Evolutionary conservation across 2,329 filamentous ascomycete genomes (phyloP), one percentile per base, ranked within the genome.

Genomic region (Paecilomyces fulvus): DNA sequence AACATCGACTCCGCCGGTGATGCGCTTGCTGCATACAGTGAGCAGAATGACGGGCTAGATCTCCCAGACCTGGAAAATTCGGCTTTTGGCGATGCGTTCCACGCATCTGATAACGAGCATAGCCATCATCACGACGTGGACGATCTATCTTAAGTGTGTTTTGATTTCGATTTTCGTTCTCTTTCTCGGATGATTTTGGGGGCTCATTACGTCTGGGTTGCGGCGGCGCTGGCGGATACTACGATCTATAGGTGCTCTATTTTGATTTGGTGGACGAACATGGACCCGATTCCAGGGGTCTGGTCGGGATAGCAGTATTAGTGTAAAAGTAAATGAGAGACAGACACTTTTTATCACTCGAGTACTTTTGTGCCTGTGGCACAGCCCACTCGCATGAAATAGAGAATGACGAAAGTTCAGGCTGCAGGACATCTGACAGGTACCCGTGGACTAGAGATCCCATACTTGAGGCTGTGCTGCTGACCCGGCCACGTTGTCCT

Each of bases 71-170:
- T 90, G 77, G 87, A 90, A 51, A 87, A 91, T 65, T 90, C 86
- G 33, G 89, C 88, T 1, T 94, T 94, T 74, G 89, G 88, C 2
- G 88, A 94, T 64, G 89, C 89, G 0, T 90, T 92, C 72, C 88
- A 91, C 60, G 77, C 77, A 14, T 78, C 79, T 51, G 77, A 80
- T 59, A 73, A 75, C 57, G 72, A 76, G 56, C 66, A 71, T 58
- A 69, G 64, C n/a, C 69, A 75, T 58, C 66, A 73, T 56, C 71
- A 67, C 46, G 72, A 75, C 50, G 66, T 67, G 3, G 73, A 75
- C 52, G 73, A 75, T 20, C 74, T 75, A 63, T 66, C 72, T 30
- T 75, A 61, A 59, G 48, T 6, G 21, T 49, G 6, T 49, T 49
- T 49, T 28, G 12, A 6, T 14, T 49, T 49, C 20, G 7, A 21